Evolutionary conservation across 2,329 filamentous ascomycete species (phyloP).

Genomic region (Trichophyton simii): DNA sequence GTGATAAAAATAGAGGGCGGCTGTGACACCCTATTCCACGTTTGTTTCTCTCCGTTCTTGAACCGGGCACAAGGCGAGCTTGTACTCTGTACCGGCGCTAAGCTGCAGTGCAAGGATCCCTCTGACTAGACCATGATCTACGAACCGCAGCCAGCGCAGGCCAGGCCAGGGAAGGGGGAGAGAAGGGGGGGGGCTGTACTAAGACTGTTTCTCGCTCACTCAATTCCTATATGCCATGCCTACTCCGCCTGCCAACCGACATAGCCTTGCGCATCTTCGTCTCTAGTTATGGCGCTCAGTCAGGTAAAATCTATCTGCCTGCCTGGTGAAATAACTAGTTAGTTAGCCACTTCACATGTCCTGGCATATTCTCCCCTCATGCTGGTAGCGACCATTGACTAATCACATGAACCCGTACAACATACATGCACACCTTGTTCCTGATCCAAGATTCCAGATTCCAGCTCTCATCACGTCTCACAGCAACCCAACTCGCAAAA

Average conservation of each 20-base stretch:
- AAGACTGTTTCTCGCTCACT: neutral
- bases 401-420: neutral
- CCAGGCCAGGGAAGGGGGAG: too few species aligned
- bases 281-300: neutral
- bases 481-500: neutral
- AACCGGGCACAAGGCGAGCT: neutral
- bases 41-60: neutral
- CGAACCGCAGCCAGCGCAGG: neutral
- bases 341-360: neutral
- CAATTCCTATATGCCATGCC: neutral
- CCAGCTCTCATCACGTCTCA: neutral
- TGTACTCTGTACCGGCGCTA: neutral
- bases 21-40: neutral
- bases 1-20: neutral
- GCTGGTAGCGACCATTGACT: neutral
- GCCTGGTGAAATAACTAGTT: neutral
- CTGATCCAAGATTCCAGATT: slow-evolving; percentile 1
- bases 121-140: neutral
- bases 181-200: neutral
- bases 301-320: neutral
- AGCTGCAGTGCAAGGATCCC: slow-evolving; percentile 1
- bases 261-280: neutral
- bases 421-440: neutral
- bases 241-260: neutral
- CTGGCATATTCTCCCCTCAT: too few species aligned